phyloP scores from a whole-genome alignment of 805 yeast genomes.

The Metschnikowia sp. region DNA sequence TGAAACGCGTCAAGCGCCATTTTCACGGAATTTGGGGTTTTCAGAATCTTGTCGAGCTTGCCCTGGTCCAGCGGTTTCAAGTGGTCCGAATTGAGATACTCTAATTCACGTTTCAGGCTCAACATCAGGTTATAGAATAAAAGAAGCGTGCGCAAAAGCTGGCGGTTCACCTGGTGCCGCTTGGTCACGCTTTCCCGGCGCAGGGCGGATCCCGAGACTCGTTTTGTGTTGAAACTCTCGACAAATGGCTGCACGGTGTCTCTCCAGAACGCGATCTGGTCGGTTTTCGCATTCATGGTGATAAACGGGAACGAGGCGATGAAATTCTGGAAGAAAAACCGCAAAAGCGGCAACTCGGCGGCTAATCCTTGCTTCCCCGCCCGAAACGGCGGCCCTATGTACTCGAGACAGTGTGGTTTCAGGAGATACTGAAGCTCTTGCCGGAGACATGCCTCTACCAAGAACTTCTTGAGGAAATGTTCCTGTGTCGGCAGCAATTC shows the following conservation, averaged over 20 bases:
- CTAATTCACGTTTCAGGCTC: conserved; percentile 54
- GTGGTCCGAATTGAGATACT: conserved; percentile 37
- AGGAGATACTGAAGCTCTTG: conserved; percentile 60
- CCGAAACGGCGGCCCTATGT: conserved; percentile 77
- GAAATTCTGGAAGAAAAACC: conserved; percentile 62
- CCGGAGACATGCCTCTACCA: conserved; percentile 58
- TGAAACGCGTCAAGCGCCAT: conserved; percentile 15
- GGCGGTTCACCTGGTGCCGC: conserved; percentile 59
- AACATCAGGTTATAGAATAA: conserved; percentile 75
- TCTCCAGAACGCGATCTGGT: conserved; percentile 65
- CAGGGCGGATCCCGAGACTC: conserved; percentile 70
- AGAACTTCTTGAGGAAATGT: conserved; percentile 82
- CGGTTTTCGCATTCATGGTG: conserved; percentile 43
- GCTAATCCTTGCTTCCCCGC: conserved; percentile 2
- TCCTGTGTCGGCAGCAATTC: conserved; percentile 62
- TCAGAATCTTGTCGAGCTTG: conserved; percentile 31
- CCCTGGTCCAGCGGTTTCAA: conserved; percentile 36
- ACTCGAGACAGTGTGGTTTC: conserved; percentile 58
- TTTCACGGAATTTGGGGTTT: conserved; percentile 13
- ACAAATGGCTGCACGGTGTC: conserved; percentile 74
- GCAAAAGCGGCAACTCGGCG: conserved; percentile 61
- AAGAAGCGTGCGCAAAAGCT: conserved; percentile 59
- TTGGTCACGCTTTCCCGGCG: conserved; percentile 64
- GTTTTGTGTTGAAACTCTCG: conserved; percentile 71
- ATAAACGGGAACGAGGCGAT: conserved; percentile 76